Conservation (phyloP, 176 grass and related monocot genomes). For the Triticum turgidum region DNA sequence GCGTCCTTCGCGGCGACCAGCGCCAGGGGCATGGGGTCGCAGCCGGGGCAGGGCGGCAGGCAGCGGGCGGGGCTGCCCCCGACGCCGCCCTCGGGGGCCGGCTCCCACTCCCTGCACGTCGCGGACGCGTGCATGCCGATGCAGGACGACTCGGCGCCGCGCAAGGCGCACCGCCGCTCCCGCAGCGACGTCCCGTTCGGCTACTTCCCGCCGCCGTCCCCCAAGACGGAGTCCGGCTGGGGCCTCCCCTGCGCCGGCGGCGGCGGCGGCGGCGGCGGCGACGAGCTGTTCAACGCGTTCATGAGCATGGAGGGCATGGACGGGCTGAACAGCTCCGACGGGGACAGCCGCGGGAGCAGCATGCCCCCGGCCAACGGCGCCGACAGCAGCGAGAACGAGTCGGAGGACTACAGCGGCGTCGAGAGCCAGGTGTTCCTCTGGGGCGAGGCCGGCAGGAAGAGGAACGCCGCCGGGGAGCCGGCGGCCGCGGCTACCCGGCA, state of each 20-base stretch:
- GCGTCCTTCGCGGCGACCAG: conserved; percentile 16
- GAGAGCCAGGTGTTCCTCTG: conserved; percentile 50
- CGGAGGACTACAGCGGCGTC: conserved; percentile 57
- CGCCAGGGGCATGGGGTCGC: neutral
- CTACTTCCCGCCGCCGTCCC: conserved; percentile 56
- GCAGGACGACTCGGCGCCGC: conserved; percentile 55
- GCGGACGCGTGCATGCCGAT: conserved; percentile 44
- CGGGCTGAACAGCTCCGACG: conserved; percentile 77
- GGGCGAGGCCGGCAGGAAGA: conserved; percentile 39
- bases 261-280: neutral
- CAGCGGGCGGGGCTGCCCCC: conserved; percentile 61
- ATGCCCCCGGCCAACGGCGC: conserved; percentile 61
- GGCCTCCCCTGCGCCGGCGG: neutral
- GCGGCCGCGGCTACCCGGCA: conserved; percentile 23
- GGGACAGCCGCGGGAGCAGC: conserved; percentile 78
- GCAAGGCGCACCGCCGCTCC: conserved; percentile 67
- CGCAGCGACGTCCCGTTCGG: conserved; percentile 78
- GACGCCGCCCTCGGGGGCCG: conserved; percentile 29
- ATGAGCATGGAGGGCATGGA: conserved; percentile 88
- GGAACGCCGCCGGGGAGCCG: conserved; percentile 41
- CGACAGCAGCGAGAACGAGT: conserved; percentile 97
- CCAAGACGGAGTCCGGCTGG: conserved; percentile 49
- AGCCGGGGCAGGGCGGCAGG: conserved; percentile 12
- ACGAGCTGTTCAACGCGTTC: conserved; percentile 85
- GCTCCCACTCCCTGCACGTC: conserved; percentile 31